These are phyloP conservation scores for Trichoderma virens DNA, from an alignment of 495 filamentous ascomycete genomes.

Conservation along the genomic window DNA sequence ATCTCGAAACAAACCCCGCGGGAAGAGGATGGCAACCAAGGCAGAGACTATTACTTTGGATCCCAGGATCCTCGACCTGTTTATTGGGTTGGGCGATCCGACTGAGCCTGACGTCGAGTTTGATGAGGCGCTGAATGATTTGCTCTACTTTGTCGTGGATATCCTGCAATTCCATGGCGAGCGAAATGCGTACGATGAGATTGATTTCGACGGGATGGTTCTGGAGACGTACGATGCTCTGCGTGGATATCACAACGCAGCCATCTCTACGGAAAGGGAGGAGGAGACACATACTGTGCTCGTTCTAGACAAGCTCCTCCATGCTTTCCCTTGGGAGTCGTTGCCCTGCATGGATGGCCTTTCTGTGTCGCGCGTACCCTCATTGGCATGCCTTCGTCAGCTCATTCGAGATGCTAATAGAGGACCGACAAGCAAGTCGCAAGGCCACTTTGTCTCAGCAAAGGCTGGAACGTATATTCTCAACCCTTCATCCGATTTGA, in stretches of 20 bases:
- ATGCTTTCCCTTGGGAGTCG: slow-evolving; percentile 93
- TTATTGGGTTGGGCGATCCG: slow-evolving; percentile 74
- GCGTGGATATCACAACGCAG: slow-evolving; percentile 62
- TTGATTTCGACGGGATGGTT: slow-evolving; percentile 88
- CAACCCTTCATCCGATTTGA: slow-evolving; percentile 77
- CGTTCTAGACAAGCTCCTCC: slow-evolving; percentile 84
- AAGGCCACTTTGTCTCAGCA: slow-evolving; percentile 49
- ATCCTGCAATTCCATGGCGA: slow-evolving; percentile 96
- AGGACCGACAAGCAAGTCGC: slow-evolving; percentile 10
- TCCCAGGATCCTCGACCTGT: slow-evolving; percentile 72
- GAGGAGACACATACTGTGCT: slow-evolving; percentile 69
- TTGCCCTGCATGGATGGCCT: slow-evolving; percentile 75
- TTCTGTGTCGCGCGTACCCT: slow-evolving; percentile 77
- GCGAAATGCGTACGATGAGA: slow-evolving; percentile 93
- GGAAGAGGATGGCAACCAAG: slow-evolving; percentile 36
- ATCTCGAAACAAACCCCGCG: slow-evolving; percentile 54
- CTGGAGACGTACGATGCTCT: slow-evolving; percentile 78
- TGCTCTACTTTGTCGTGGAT: slow-evolving; percentile 93
- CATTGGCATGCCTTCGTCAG: slow-evolving; percentile 65
- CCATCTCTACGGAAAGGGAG: slow-evolving; percentile 27
- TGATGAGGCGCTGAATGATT: slow-evolving; percentile 77
- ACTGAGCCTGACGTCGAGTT: slow-evolving; percentile 57
- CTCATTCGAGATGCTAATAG: slow-evolving; percentile 29
- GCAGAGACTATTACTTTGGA: slow-evolving; percentile 57
- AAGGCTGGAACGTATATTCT: slow-evolving; percentile 72